These are phyloP conservation scores for Rhododendron henanense DNA, from an alignment of 148 eudicot genomes.

Conservation along the genomic window DNA sequence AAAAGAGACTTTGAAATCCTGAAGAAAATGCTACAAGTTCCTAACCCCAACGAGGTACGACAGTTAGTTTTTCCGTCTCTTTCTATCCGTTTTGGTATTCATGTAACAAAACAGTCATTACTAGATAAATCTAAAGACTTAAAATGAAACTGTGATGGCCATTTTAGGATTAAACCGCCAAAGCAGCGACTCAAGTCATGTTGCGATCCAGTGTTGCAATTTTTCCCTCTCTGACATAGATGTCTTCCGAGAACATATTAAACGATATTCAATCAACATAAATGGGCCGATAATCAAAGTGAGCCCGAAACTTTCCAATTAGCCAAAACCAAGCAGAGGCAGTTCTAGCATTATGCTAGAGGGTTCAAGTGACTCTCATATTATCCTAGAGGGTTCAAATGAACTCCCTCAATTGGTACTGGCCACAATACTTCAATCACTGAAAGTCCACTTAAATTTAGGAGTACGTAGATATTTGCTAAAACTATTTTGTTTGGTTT, in stretches of 20 bases:
- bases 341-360: neutral
- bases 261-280: too few relatives aligned
- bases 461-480: too few relatives aligned
- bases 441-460: too few relatives aligned
- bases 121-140: neutral
- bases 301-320: too few relatives aligned
- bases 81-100: neutral
- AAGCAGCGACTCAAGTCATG: neutral
- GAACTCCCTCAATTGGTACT: neutral
- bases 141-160: neutral
- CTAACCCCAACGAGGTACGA: constrained; percentile 55
- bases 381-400: neutral
- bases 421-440: too few relatives aligned
- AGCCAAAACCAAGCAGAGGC: neutral
- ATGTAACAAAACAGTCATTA: neutral
- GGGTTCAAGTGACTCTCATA: neutral
- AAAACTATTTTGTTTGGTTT: too few relatives aligned
- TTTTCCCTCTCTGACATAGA: too few relatives aligned
- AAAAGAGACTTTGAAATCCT: constrained; percentile 56
- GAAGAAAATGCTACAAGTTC: constrained; percentile 53
- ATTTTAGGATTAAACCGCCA: neutral
- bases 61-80: neutral
- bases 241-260: too few relatives aligned
- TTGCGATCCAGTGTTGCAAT: too few relatives aligned
- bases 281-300: too few relatives aligned